Evolutionary conservation across 1,284 basidiomycete genomes (phyloP).

Genomic region (Ceratobasidium sp.): DNA sequence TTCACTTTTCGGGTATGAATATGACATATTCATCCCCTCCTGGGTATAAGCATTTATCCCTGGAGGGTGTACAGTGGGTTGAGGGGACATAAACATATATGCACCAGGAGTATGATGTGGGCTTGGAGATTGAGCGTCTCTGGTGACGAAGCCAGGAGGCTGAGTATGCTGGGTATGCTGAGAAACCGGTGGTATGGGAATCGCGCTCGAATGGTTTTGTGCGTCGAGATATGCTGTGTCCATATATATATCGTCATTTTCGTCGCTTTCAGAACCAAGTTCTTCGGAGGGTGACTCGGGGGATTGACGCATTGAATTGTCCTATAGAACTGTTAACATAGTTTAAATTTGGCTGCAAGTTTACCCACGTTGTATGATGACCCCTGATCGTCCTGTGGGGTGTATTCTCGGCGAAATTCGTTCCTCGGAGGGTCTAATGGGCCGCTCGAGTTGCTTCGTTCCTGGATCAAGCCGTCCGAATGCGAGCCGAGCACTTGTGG

Average conservation of each 20-base stretch:
- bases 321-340: background rate
- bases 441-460: too few species aligned
- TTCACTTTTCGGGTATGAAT: background rate
- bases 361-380: background rate
- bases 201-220: background rate
- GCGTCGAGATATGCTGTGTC: background rate
- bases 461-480: too few species aligned
- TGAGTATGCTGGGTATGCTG: too few species aligned
- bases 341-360: background rate
- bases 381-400: too few species aligned
- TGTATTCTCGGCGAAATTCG: too few species aligned
- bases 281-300: background rate
- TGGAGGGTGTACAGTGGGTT: background rate
- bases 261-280: background rate
- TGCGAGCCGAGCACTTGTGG: background rate
- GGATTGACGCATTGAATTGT: background rate
- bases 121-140: background rate
- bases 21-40: background rate
- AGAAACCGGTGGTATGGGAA: too few species aligned
- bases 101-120: background rate
- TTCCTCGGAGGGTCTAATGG: background rate
- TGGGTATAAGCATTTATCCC: background rate
- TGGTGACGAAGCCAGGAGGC: background rate
- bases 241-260: background rate
- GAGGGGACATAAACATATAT: background rate